Percentiles rank a stretch among this genome's conserved stretches.
These are phyloP conservation scores for Oldenlandia corymbosa DNA, from an alignment of 257 asterid genomes.

Conservation along the genomic window DNA sequence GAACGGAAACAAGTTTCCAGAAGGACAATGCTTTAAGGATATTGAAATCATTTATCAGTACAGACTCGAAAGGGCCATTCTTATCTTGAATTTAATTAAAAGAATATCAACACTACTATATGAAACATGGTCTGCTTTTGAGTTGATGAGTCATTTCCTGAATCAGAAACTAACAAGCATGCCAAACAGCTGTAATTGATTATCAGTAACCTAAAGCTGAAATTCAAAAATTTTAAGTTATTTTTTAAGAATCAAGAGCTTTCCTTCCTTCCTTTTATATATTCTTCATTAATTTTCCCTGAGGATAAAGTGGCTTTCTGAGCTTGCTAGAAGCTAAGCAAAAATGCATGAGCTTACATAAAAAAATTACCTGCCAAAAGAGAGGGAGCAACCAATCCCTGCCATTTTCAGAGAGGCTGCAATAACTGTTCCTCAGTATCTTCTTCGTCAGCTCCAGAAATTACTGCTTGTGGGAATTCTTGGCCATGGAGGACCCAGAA, in stretches of 20 bases:
- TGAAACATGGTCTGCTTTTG: too few relatives aligned
- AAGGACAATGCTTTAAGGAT: too few relatives aligned
- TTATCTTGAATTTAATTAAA: background rate
- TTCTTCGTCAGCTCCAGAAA: background rate
- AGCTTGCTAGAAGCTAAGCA: background rate
- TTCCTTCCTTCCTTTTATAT: background rate
- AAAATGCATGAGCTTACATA: background rate
- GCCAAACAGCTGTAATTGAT: background rate
- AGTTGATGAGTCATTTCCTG: background rate
- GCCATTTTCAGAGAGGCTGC: conserved; percentile 43
- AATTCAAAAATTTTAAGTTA: background rate
- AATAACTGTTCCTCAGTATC: background rate
- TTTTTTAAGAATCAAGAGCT: background rate
- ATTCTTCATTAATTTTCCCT: too few relatives aligned
- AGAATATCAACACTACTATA: too few relatives aligned
- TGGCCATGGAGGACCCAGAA: conserved; percentile 34
- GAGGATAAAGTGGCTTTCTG: background rate
- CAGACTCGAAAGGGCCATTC: background rate
- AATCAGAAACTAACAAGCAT: background rate
- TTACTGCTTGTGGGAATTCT: too few relatives aligned
- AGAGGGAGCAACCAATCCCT: conserved; percentile 52
- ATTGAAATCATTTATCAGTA: background rate
- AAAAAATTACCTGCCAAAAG: conserved; percentile 51
- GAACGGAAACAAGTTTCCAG: background rate
- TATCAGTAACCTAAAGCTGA: background rate